These are phyloP conservation scores for Phytophthora sansomeana DNA, from an alignment of 352 stramenopile genomes.

Conservation along the genomic window DNA sequence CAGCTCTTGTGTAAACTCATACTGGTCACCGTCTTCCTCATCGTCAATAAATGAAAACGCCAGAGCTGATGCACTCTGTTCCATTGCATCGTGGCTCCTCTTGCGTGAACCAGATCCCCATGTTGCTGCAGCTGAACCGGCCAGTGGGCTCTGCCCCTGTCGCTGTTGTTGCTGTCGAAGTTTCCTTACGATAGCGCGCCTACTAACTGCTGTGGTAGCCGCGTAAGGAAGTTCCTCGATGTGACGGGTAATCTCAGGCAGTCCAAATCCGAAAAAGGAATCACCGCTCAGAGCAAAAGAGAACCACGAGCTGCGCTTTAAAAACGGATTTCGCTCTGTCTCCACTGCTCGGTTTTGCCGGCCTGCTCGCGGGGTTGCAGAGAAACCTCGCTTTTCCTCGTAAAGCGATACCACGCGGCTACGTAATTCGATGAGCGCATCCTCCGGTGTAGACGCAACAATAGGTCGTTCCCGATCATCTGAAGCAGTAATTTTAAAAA, in stretches of 20 bases:
- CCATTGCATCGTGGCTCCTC: slow-evolving; percentile 35
- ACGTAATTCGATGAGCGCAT: slow-evolving; percentile 77
- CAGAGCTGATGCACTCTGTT: slow-evolving; percentile 25
- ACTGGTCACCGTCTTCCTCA: slow-evolving; percentile 55
- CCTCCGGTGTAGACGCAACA: slow-evolving; percentile 63
- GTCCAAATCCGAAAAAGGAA: slow-evolving; percentile 87
- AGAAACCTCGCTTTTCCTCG: slow-evolving; percentile 62
- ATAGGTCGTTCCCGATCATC: slow-evolving; percentile 77
- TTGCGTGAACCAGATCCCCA: slow-evolving; percentile 38
- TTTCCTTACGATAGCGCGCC: slow-evolving; percentile 48
- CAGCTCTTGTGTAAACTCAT: slow-evolving; percentile 88
- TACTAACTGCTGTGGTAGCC: slow-evolving; percentile 72
- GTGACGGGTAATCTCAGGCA: slow-evolving; percentile 68
- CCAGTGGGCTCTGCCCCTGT: slow-evolving; percentile 44
- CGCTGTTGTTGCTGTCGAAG: slow-evolving; percentile 51
- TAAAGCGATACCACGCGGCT: slow-evolving; percentile 80
- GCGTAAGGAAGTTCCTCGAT: slow-evolving; percentile 81
- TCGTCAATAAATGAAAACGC: slow-evolving; percentile 24
- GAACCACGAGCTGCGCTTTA: slow-evolving; percentile 81
- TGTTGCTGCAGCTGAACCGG: slow-evolving; percentile 30
- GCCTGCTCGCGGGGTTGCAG: slow-evolving; percentile 15
- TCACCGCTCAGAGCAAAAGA: slow-evolving; percentile 78
- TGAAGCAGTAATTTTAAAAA: slow-evolving; percentile 85
- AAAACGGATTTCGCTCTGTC: slow-evolving; percentile 69
- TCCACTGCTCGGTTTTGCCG: slow-evolving; percentile 10